Conservation (phyloP, 192 early-diverging fungal species). For the Coemansia sp. region DNA sequence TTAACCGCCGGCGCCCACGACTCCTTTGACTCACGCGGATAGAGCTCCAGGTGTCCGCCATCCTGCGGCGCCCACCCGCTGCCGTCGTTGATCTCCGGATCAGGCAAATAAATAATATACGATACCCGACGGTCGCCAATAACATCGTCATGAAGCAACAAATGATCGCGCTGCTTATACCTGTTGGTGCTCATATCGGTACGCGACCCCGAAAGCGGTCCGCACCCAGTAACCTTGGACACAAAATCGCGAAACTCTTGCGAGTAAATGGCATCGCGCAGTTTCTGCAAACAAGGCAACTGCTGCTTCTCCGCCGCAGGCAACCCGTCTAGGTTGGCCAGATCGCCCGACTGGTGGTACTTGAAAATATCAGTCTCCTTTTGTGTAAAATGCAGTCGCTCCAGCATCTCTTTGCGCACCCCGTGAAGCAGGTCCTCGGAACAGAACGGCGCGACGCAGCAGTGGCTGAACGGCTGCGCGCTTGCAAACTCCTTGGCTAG, state of each 20-base stretch:
- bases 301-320: conserved; percentile 57
- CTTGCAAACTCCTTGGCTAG: conserved; percentile 14
- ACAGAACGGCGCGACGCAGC: conserved; percentile 63
- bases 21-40: conserved; percentile 62
- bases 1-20: conserved; percentile 62
- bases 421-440: conserved; percentile 61
- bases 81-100: conserved; percentile 53
- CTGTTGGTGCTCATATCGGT: conserved; percentile 76
- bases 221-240: conserved; percentile 67
- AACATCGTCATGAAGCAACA: conserved; percentile 80
- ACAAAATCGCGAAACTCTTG: conserved; percentile 71
- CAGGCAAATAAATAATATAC: conserved; percentile 77
- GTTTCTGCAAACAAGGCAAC: conserved; percentile 59
- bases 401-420: conserved; percentile 67
- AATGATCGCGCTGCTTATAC: conserved; percentile 71
- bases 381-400: conserved; percentile 67
- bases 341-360: conserved; percentile 78
- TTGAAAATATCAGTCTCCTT: conserved; percentile 89
- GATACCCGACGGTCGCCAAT: conserved; percentile 76
- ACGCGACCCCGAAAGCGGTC: conserved; percentile 65
- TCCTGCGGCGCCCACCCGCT: conserved; percentile 61
- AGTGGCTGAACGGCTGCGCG: conserved; percentile 68
- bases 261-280: conserved; percentile 78
- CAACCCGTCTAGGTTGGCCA: conserved; percentile 81
- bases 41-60: conserved; percentile 79